Evolutionary conservation across 345 rosid genomes (phyloP), one percentile per base, ranked within the genome.

Genomic region (Gossypium ekmanianum): DNA sequence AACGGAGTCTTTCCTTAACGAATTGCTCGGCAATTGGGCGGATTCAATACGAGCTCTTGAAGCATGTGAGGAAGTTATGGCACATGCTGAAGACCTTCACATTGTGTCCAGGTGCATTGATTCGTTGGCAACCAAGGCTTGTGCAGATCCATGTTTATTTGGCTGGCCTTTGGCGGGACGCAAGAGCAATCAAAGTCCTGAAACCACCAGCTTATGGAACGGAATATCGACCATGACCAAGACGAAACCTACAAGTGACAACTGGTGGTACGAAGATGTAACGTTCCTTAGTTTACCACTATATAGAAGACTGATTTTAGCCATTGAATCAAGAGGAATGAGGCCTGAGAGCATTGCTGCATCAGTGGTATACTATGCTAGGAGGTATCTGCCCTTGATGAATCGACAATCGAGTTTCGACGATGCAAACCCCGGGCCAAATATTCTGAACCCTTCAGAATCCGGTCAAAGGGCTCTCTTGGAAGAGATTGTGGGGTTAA

Each of bases 181-280:
- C 11, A 80, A 59, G 55, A 72, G 58, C 18, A 43, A 50, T 17
- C 79, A 76, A 65, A 85, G 78, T 74, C 76, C 81, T 2, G 85
- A 80, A 44, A 87, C 78, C 44, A 61, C 76, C 0, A 65, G 75
- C 0, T 74, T 87, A 17, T 91, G 97, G 97, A 92, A 92, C 45
- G 94, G 94, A 41, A 89, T 92, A 79, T 70, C 87, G 9, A 77
- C 91, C 0, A 78, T 77, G 4, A 71, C 78, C 24, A 84, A 78
- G 80, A 51, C 78, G 48, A 83, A 86, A 39, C 80, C 88, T 22
- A 74, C 72, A 0, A 87, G 87, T 27, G 93, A 90, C 51, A 94
- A 90, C 75, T 91, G 97, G 97, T 91, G 97, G 97, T 84, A 78
- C 16, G 86, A 85, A 78, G 97, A 89, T 45, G 89, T 82, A 47